Percentiles rank a stretch among this genome's conserved stretches.
These are phyloP conservation scores for Exophiala viscosa DNA, from an alignment of 2,329 filamentous ascomycete species.

Conservation along the genomic window DNA sequence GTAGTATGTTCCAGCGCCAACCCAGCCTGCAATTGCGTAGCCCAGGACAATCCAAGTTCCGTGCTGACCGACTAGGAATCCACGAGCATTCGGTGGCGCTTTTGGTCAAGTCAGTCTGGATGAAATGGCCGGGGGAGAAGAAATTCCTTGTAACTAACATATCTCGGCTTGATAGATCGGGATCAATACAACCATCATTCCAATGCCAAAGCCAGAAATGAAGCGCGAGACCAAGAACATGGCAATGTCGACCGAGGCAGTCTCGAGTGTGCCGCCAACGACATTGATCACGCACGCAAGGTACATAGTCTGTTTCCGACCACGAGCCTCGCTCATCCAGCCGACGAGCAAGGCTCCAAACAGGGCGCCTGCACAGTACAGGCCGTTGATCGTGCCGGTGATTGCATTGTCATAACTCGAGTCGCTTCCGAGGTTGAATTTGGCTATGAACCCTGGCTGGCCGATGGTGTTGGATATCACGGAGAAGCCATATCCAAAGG, in stretches of 20 bases:
- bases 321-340: slow-evolving; percentile 21
- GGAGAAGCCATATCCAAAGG: slow-evolving; percentile 51
- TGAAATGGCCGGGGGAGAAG: not conserved
- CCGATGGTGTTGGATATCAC: slow-evolving; percentile 53
- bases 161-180: slow-evolving; percentile 21
- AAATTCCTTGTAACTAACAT: slow-evolving; percentile 30
- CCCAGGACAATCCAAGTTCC: slow-evolving; percentile 49
- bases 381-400: slow-evolving; percentile 23
- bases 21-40: slow-evolving; percentile 45
- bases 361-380: slow-evolving; percentile 20
- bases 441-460: slow-evolving; percentile 51
- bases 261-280: slow-evolving; percentile 19
- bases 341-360: slow-evolving; percentile 18
- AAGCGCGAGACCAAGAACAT: slow-evolving; percentile 24
- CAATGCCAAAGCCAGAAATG: slow-evolving; percentile 20
- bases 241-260: slow-evolving; percentile 19
- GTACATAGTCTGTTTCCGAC: slow-evolving; percentile 21
- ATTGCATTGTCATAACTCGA: slow-evolving; percentile 40
- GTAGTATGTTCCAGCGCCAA: slow-evolving; percentile 46
- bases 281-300: slow-evolving; percentile 19
- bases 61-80: slow-evolving; percentile 46
- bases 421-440: slow-evolving; percentile 40
- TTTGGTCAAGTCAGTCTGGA: not conserved
- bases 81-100: slow-evolving; percentile 31
- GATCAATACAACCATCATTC: slow-evolving; percentile 21